phyloP scores from a whole-genome alignment of 2,329 filamentous ascomycete species.

The Aspergillus udagawae region DNA sequence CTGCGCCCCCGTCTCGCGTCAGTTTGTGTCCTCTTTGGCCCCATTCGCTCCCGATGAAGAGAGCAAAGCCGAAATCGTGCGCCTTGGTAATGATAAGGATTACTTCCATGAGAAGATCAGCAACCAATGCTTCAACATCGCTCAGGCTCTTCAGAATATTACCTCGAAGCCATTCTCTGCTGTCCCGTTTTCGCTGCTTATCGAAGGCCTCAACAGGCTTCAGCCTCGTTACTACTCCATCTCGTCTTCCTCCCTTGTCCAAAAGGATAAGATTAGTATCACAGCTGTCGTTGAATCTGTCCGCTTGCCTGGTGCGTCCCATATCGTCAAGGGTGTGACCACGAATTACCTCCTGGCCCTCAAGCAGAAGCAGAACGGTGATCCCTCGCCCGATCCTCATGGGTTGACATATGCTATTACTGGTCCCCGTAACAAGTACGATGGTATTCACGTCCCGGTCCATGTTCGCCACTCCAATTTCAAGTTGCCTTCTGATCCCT shows the following conservation, averaged over 20 bases:
- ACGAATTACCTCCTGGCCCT: conserved; percentile 95
- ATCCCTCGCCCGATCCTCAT: conserved; percentile 73
- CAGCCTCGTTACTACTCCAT: conserved; percentile 99
- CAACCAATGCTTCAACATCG: conserved; percentile 81
- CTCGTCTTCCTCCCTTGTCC: conserved; percentile 89
- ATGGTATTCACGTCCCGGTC: conserved; percentile 89
- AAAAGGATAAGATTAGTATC: conserved; percentile 91
- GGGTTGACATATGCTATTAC: conserved; percentile 81
- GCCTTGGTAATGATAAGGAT: conserved; percentile 87
- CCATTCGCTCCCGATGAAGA: conserved; percentile 84
- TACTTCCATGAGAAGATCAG: conserved; percentile 87
- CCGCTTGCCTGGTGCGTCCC: conserved; percentile 68
- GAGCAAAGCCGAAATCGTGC: conserved; percentile 81
- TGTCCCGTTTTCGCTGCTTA: conserved; percentile 89
- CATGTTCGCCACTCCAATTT: conserved; percentile 98
- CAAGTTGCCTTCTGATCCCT: conserved; percentile 92
- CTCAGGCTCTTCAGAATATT: conserved; percentile 72
- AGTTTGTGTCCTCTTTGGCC: conserved; percentile 82
- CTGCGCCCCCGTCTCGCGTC: conserved; percentile 89
- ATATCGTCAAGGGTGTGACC: conserved; percentile 86
- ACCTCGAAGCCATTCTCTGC: conserved; percentile 73
- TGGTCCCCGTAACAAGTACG: conserved; percentile 94
- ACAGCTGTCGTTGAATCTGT: conserved; percentile 91
- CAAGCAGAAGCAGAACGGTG: conserved; percentile 94
- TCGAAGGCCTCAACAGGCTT: conserved; percentile 90